Base-by-base conservation (phyloP, 2,329 filamentous ascomycete species). In the Massarina eburnea region DNA sequence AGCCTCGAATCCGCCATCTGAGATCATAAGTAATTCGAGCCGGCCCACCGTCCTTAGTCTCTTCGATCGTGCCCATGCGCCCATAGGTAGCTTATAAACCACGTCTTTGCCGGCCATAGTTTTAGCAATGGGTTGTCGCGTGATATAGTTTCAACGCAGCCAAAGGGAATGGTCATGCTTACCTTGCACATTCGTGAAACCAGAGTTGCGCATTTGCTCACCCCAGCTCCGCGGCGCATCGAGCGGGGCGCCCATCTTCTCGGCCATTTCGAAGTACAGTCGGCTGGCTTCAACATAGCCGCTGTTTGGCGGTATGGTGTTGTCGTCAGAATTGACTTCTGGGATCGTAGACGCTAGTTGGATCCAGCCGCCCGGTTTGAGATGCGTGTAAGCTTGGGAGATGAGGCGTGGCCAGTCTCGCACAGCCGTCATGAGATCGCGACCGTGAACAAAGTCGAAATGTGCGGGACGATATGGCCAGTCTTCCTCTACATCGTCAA, bases 131-230 rank as follows among this genome's bases (percentile, higher is more conserved):
- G n/a, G n/a, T n/a, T n/a, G n/a, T n/a, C n/a, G n/a, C n/a, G n/a
- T n/a, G n/a, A n/a, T n/a, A n/a, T n/a, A n/a, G n/a, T n/a, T n/a
- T n/a, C n/a, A n/a, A n/a, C n/a, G n/a, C n/a, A n/a, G n/a, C n/a
- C n/a, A n/a, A n/a, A n/a, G n/a, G n/a, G n/a, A n/a, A n/a, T n/a
- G n/a, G n/a, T n/a, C n/a, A n/a, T n/a, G 70, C n/a, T n/a, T n/a
- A n/a, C n/a, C n/a, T n/a, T 58, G 24, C 12, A 77, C 70, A 32
- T 77, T 72, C 18, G 70, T 62, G 48, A 76, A 76, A 2, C 75
- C 75, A 0, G 65, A 71, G 6, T 64, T 61, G 6, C 45, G 46
- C 54, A 59, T 58, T 18, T 57, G 56, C 6, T 66, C 57, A 55
- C 74, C 68, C 62, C 68, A 70, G 10, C 22, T 22, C 1, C 51